Conservation (phyloP, 805 yeast species). For the Metschnikowia kofuensis region DNA sequence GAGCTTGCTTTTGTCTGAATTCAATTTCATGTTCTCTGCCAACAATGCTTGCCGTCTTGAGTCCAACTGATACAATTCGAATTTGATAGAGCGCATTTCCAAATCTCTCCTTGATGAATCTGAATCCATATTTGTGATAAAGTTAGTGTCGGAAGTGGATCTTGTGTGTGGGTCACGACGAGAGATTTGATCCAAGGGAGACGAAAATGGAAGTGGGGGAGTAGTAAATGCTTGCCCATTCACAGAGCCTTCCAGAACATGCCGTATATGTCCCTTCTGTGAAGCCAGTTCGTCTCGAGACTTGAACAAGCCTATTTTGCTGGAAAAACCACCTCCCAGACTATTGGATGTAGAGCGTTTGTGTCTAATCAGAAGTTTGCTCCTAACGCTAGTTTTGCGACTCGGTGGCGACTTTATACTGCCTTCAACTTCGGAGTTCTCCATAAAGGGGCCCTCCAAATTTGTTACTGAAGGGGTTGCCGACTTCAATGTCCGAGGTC, state of each 20-base stretch:
- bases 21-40: conserved; percentile 26
- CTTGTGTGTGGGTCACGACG: conserved; percentile 33
- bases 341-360: conserved; percentile 42
- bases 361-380: conserved; percentile 35
- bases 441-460: conserved; percentile 24
- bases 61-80: conserved; percentile 40
- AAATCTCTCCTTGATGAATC: conserved; percentile 30
- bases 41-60: conserved; percentile 21
- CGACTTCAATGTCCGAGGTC: conserved; percentile 1
- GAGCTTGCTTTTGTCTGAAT: conserved; percentile 27
- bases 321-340: conserved; percentile 18
- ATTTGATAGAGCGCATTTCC: conserved; percentile 34
- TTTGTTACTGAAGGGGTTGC: conserved; percentile 36
- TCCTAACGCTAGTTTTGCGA: conserved; percentile 31
- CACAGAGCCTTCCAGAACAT: conserved; percentile 39
- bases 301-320: conserved; percentile 36
- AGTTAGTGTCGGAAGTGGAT: conserved; percentile 44
- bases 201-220: conserved; percentile 41
- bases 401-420: conserved; percentile 14
- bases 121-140: conserved; percentile 16
- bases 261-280: conserved; percentile 34
- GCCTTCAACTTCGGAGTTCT: not conserved
- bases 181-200: conserved; percentile 19
- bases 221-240: conserved; percentile 37
- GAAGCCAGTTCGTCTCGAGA: conserved; percentile 18